phyloP scores from a whole-genome alignment of 1,284 basidiomycete genomes.

The Irpex rosettiformis region DNA sequence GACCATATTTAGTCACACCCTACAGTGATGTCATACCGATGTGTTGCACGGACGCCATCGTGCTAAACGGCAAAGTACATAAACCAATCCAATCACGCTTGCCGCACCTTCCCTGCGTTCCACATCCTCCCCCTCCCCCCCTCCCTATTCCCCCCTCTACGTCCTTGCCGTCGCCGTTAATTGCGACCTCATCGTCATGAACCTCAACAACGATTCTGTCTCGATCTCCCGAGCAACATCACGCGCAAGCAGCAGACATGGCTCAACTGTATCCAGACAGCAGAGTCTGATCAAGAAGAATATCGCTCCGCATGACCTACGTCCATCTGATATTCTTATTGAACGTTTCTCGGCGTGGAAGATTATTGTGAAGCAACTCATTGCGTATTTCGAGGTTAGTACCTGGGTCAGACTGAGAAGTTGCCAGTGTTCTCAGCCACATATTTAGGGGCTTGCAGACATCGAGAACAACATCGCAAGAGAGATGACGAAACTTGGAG shows the following conservation, averaged over 20 bases:
- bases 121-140: neutral
- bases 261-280: conserved; percentile 69
- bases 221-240: conserved; percentile 70
- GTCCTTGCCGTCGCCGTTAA: neutral
- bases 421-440: neutral
- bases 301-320: conserved; percentile 84
- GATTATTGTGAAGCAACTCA: conserved; percentile 93
- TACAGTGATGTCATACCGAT: neutral
- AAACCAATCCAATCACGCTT: neutral
- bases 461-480: conserved; percentile 94
- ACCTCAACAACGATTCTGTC: conserved; percentile 40
- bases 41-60: neutral
- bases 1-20: too few species aligned
- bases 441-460: conserved; percentile 81
- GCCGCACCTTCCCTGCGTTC: neutral
- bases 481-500: conserved; percentile 94
- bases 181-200: conserved; percentile 5
- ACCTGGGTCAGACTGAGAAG: too few species aligned
- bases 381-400: conserved; percentile 74
- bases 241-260: conserved; percentile 53
- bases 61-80: neutral
- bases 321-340: conserved; percentile 95
- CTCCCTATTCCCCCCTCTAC: neutral
- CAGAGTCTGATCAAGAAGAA: conserved; percentile 91
- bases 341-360: conserved; percentile 95